Conservation (phyloP, 371 early-diverging fungal genomes). For the Dichotomocladium elegans region DNA sequence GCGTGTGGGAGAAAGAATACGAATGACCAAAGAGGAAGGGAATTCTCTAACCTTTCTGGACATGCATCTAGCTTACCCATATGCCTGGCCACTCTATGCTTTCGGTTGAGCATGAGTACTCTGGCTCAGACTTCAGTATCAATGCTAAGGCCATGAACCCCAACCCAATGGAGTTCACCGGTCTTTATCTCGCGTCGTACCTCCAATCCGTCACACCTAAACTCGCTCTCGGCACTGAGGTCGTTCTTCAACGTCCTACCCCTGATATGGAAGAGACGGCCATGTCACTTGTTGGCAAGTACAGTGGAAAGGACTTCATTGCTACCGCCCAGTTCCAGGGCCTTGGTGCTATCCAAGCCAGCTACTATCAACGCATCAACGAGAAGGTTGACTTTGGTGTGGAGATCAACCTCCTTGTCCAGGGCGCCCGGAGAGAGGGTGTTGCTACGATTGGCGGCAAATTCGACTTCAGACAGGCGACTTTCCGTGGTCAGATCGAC, state of each 20-base stretch:
- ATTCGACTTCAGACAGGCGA: constrained; percentile 90
- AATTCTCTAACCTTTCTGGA: background rate
- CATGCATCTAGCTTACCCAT: constrained; percentile 46
- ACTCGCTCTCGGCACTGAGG: constrained; percentile 85
- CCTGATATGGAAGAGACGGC: constrained; percentile 81
- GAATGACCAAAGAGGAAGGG: background rate
- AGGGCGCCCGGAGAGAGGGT: constrained; percentile 82
- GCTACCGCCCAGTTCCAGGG: constrained; percentile 83
- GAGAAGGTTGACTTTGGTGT: constrained; percentile 93
- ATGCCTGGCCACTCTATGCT: constrained; percentile 85
- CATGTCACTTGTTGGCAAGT: constrained; percentile 74
- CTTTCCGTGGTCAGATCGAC: constrained; percentile 89
- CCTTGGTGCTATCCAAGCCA: constrained; percentile 78
- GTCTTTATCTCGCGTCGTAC: constrained; percentile 83
- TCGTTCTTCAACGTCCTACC: constrained; percentile 81
- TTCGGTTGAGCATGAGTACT: constrained; percentile 88
- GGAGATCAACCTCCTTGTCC: constrained; percentile 82
- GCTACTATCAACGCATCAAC: constrained; percentile 89
- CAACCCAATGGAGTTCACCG: constrained; percentile 85
- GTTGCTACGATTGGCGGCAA: constrained; percentile 93
- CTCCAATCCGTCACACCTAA: constrained; percentile 87
- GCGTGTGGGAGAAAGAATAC: background rate
- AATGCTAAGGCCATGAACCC: constrained; percentile 95
- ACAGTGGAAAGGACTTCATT: constrained; percentile 70
- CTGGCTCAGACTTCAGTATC: constrained; percentile 80